Percentiles rank a stretch among this genome's conserved stretches.
Conservation (phyloP, 495 filamentous ascomycete species). For the Oleoguttula mirabilis region DNA sequence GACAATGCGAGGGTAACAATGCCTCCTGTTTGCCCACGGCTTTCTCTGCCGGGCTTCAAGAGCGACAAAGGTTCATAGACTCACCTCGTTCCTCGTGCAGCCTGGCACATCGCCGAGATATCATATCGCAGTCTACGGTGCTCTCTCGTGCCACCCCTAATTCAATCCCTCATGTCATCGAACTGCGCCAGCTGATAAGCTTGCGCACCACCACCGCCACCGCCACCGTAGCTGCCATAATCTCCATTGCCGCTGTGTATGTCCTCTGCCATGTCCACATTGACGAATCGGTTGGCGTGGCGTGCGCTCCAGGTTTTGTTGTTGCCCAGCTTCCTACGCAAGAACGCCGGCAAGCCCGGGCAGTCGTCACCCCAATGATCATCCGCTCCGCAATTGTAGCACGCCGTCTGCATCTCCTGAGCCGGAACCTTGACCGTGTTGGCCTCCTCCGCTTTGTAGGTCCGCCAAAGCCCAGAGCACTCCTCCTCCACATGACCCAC, state of each 20-base stretch:
- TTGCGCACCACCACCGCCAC: background rate
- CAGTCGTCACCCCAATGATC: conserved; percentile 16
- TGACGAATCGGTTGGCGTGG: conserved; percentile 1
- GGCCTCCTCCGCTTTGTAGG: background rate
- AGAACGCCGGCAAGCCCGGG: background rate
- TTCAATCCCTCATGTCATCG: conserved; percentile 3
- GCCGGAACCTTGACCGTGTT: background rate
- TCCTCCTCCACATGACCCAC: conserved; percentile 11
- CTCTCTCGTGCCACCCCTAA: no score
- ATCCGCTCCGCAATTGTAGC: conserved; percentile 16
- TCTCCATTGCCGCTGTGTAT: background rate
- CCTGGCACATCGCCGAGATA: no score
- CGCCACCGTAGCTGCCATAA: background rate
- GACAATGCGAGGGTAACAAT: no score
- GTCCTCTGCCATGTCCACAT: background rate
- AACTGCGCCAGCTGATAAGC: conserved; percentile 4
- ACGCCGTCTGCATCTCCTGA: conserved; percentile 1
- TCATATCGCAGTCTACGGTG: no score
- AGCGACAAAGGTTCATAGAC: no score
- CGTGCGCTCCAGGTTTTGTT: background rate
- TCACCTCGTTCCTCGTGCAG: no score
- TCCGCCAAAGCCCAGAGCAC: conserved; percentile 14
- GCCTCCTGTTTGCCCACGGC: no score
- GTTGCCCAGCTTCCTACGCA: background rate
- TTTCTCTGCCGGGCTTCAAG: no score